These are phyloP conservation scores for Gyromitra esculenta DNA, from an alignment of 2,329 filamentous ascomycete species.

Conservation along the genomic window DNA sequence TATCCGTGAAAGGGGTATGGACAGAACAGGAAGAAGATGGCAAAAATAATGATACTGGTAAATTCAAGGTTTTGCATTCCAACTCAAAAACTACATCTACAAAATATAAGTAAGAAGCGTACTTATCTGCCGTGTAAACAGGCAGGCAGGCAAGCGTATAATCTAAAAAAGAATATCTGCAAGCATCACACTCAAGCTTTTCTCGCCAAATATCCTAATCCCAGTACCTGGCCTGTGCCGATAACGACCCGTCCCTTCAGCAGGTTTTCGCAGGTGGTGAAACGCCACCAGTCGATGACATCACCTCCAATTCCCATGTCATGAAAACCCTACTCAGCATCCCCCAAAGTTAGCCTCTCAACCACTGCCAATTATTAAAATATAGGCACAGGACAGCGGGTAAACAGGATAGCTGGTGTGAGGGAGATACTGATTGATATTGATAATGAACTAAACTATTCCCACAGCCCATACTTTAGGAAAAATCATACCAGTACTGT, in stretches of 20 bases:
- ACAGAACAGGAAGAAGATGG: too few species aligned
- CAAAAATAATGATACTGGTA: too few species aligned
- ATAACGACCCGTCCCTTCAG: too few species aligned
- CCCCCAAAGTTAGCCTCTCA: background rate
- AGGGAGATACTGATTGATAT: too few species aligned
- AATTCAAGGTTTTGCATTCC: too few species aligned
- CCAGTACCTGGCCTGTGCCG: background rate
- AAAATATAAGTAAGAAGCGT: background rate
- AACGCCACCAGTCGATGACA: background rate
- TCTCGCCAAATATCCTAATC: background rate
- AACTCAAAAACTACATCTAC: too few species aligned
- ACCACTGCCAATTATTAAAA: background rate
- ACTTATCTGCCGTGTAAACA: background rate
- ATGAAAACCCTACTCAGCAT: background rate
- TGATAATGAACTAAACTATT: too few species aligned
- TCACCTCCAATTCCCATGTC: background rate
- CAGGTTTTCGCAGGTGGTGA: background rate
- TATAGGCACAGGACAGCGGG: too few species aligned
- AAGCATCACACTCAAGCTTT: background rate
- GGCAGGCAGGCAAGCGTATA: background rate
- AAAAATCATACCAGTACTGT: too few species aligned
- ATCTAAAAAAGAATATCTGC: background rate
- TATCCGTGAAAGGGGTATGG: too few species aligned
- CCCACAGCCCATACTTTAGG: too few species aligned
- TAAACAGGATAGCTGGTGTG: too few species aligned